phyloP scores from a whole-genome alignment of 371 early-diverging fungal species.

The Circinella minor region DNA sequence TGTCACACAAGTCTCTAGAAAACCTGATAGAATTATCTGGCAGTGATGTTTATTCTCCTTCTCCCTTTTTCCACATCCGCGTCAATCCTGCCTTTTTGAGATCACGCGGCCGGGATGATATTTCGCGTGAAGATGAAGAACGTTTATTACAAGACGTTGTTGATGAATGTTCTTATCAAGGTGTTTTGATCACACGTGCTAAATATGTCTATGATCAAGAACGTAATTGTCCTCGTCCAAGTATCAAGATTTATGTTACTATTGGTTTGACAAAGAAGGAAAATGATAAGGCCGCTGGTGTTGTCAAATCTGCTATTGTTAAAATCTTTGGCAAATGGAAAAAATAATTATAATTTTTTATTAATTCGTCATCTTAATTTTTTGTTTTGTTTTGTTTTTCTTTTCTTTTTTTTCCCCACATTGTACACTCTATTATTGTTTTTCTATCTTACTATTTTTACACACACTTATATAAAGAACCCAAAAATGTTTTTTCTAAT shows the following conservation, averaged over 20 bases:
- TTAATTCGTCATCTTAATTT: not conserved
- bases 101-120: slow-evolving; percentile 27
- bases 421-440: too few relatives aligned
- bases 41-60: slow-evolving; percentile 52
- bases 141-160: slow-evolving; percentile 83
- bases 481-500: too few relatives aligned
- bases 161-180: slow-evolving; percentile 73
- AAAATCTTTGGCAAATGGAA: slow-evolving; percentile 60
- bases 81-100: slow-evolving; percentile 53
- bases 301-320: slow-evolving; percentile 58
- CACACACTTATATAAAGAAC: too few relatives aligned
- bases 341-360: slow-evolving; percentile 26
- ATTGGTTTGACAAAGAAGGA: slow-evolving; percentile 83
- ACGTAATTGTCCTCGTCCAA: slow-evolving; percentile 71
- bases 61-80: slow-evolving; percentile 73
- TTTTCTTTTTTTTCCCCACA: slow-evolving; percentile 6
- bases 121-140: slow-evolving; percentile 62
- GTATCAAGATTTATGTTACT: slow-evolving; percentile 82
- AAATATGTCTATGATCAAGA: slow-evolving; percentile 92
- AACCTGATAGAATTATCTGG: slow-evolving; percentile 55
- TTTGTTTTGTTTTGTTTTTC: slow-evolving; percentile 9
- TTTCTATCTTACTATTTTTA: too few relatives aligned
- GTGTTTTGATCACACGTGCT: slow-evolving; percentile 84
- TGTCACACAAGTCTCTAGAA: slow-evolving; percentile 45
- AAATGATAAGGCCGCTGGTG: slow-evolving; percentile 79